Percentiles rank a stretch among this genome's conserved stretches.
Evolutionary conservation across 306 rosid species (phyloP).

Genomic region (Purshia tridentata): DNA sequence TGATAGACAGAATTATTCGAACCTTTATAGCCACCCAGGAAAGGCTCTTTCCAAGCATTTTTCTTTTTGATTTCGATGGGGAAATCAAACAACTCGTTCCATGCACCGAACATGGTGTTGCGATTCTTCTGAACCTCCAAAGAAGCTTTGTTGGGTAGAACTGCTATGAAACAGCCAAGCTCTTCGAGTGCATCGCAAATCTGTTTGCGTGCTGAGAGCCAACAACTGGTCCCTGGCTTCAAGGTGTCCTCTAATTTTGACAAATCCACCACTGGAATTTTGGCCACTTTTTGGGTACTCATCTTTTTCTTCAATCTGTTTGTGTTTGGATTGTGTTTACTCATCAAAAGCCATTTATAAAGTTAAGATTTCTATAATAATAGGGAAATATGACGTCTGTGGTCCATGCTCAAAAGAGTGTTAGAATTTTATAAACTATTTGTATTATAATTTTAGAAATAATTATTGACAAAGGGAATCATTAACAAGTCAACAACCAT

Average conservation of each 20-base stretch:
- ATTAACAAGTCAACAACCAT: no score
- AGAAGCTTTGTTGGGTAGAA: conserved; percentile 9
- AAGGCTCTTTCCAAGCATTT: conserved; percentile 29
- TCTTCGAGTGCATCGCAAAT: conserved; percentile 37
- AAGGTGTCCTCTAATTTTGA: conserved; percentile 8
- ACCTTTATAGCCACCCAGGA: conserved; percentile 13
- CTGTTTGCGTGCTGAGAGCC: conserved; percentile 13
- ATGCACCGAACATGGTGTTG: conserved; percentile 1
- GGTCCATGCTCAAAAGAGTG: no score
- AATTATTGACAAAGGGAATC: no score
- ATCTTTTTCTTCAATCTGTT: no score
- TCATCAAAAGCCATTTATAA: no score
- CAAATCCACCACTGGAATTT: conserved; percentile 12
- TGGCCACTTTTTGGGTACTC: background rate
- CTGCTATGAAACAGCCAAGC: conserved; percentile 34
- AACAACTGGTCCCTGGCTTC: conserved; percentile 19
- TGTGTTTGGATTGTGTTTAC: no score
- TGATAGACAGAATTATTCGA: background rate
- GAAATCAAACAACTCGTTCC: conserved; percentile 30
- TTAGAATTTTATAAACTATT: no score
- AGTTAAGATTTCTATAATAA: no score
- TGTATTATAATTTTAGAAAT: no score
- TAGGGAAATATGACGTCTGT: no score
- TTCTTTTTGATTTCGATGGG: conserved; percentile 23
- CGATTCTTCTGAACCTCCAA: conserved; percentile 12